A percentile compares a stretch with the other conserved stretches of the same genome.
phyloP scores from a whole-genome alignment of 306 rosid genomes.

The Lupinus albus region DNA sequence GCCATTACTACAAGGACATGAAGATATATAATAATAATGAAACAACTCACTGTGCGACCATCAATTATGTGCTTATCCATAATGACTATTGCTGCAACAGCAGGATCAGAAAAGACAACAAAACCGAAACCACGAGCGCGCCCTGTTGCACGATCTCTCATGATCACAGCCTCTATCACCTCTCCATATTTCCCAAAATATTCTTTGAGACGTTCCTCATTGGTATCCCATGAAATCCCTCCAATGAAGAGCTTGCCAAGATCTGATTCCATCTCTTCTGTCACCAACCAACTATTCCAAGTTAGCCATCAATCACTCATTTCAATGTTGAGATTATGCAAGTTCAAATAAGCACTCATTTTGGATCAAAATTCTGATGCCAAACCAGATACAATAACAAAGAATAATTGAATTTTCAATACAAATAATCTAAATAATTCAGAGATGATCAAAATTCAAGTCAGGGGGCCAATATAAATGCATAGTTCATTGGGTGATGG shows the following conservation, averaged over 20 bases:
- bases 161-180: conserved; percentile 93
- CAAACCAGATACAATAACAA: conserved; percentile 3
- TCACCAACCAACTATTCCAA: conserved; percentile 51
- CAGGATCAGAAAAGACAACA: conserved; percentile 84
- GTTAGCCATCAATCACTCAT: conserved; percentile 36
- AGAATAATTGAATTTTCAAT: background rate
- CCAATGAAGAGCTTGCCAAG: conserved; percentile 99
- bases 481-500: conserved; percentile 23
- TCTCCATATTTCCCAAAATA: conserved; percentile 83
- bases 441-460: conserved; percentile 37
- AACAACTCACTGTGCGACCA: conserved; percentile 81
- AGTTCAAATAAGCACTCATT: conserved; percentile 28
- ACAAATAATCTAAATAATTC: conserved; percentile 12
- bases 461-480: conserved; percentile 40
- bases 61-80: conserved; percentile 88
- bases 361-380: conserved; percentile 37
- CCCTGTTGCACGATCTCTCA: conserved; percentile 93
- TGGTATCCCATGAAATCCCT: conserved; percentile 98
- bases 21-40: conserved; percentile 23
- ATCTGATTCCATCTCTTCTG: conserved; percentile 85
- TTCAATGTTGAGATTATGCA: conserved; percentile 31
- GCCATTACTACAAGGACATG: conserved; percentile 23
- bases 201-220: conserved; percentile 86
- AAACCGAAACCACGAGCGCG: conserved; percentile 98
- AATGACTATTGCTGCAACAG: conserved; percentile 80